These are phyloP conservation scores for Larix kaempferi DNA, from an alignment of 75 land plant species.

Conservation along the genomic window DNA sequence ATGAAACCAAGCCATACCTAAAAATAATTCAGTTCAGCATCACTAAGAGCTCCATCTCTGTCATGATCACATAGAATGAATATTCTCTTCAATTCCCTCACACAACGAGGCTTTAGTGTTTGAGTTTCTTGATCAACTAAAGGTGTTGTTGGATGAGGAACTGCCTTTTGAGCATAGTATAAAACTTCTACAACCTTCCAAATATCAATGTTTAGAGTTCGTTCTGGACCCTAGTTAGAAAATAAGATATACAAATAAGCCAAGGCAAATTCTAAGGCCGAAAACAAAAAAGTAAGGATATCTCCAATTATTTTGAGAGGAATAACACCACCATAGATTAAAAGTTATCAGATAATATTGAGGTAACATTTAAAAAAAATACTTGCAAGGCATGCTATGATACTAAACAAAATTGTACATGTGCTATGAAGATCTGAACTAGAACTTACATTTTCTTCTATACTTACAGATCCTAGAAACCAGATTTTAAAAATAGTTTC, in stretches of 20 bases:
- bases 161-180: constrained; percentile 98
- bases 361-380: neutral
- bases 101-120: constrained; percentile 86
- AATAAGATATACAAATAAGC: neutral
- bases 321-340: neutral
- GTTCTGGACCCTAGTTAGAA: neutral
- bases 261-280: neutral
- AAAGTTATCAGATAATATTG: neutral
- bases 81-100: constrained; percentile 87
- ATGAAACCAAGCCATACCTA: constrained; percentile 48
- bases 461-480: neutral
- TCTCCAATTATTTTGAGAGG: neutral
- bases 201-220: neutral
- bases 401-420: neutral
- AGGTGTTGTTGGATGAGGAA: constrained; percentile 96
- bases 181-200: constrained; percentile 95
- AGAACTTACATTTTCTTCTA: neutral
- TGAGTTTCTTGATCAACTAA: constrained; percentile 98
- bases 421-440: neutral
- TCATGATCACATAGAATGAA: constrained; percentile 97
- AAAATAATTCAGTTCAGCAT: constrained; percentile 94
- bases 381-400: neutral
- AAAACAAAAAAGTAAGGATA: neutral
- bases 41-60: constrained; percentile 94
- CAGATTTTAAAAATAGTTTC: neutral